Base-by-base conservation (phyloP, 2,329 filamentous ascomycete species). In the Colletotrichum horii region DNA sequence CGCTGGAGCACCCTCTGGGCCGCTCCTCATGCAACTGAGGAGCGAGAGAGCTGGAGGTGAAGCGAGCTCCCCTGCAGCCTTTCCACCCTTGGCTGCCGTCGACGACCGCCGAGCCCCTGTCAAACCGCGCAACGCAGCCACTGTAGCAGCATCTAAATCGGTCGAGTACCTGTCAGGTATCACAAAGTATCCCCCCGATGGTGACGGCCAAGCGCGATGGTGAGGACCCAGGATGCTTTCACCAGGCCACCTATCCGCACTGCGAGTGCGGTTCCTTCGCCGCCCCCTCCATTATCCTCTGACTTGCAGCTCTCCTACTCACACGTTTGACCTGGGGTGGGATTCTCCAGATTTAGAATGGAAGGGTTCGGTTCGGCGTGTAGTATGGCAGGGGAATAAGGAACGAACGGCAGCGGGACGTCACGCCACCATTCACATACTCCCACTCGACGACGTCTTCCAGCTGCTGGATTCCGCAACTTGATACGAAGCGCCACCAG, bases 91-190 rank as follows among this genome's bases (percentile, higher is more conserved):
- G 64, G 62, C 38, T 71, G 55, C 58, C 26, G 58, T 66, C 48
- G 58, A 19, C n/a, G 28, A 22, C 62, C 32, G 56, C 26, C 71
- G 19, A 55, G 30, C 52, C 72, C 69, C 32, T 68, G 67, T 68
- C 73, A 68, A 68, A 68, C 64, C 64, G 14, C 70, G 69, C 56
- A 73, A 73, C 65, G 73, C 56, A 75, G 62, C 52, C 52, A 64
- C 34, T 60, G 55, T 36, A 55, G 32, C 62, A 43, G 58, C n/a
- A 24, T 70, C 66, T 68, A 68, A 73, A n/a, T 60, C 22, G 28
- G 64, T 32, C 55, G 15, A 74, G 70, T 69, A 68, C 34, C 34
- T 4, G 12, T 3, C 16, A 8, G 14, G 73, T 75, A 73, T 34
- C 73, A 22, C 2, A 22, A 65, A 52, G 73, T 75, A 73, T 34